Percentiles rank a stretch among this genome's conserved stretches.
Evolutionary conservation across 768 basidiomycete species (phyloP).

Genomic region (Boletus patriciae): DNA sequence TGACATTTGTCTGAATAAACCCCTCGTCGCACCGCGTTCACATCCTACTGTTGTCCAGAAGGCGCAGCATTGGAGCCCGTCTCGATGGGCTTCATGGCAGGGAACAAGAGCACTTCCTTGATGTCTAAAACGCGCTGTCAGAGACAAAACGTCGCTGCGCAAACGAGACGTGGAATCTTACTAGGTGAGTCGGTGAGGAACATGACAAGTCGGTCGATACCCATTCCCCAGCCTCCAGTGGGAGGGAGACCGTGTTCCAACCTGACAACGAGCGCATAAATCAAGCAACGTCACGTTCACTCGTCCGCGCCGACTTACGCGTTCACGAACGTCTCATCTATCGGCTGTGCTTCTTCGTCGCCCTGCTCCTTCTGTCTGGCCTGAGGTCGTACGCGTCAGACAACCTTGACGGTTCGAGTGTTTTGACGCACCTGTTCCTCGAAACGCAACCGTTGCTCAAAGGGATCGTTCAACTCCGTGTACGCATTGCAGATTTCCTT

Average conservation of each 20-base stretch:
- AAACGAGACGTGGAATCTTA: conserved; percentile 36
- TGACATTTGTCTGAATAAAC: not conserved
- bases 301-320: conserved; percentile 56
- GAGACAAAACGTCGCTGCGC: not conserved
- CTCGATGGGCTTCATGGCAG: conserved; percentile 91
- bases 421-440: conserved; percentile 75
- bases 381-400: conserved; percentile 33
- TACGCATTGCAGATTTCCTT: conserved; percentile 99
- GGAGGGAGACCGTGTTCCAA: conserved; percentile 97
- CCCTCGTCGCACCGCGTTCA: conserved; percentile 33
- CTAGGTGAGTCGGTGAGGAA: conserved; percentile 97
- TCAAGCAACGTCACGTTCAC: not conserved
- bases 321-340: conserved; percentile 94
- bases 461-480: conserved; percentile 99
- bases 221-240: conserved; percentile 96
- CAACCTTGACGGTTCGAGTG: too few species aligned
- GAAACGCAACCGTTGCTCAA: conserved; percentile 92
- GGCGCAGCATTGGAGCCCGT: conserved; percentile 39
- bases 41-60: conserved; percentile 17
- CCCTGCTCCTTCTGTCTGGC: conserved; percentile 92
- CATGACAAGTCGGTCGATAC: conserved; percentile 96
- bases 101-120: conserved; percentile 96
- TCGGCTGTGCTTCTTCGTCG: conserved; percentile 96
- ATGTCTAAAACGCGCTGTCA: conserved; percentile 56
- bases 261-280: conserved; percentile 38